Evolutionary conservation across 1,284 basidiomycete species (phyloP).

Genomic region (Neotropicomus parvogracilis): DNA sequence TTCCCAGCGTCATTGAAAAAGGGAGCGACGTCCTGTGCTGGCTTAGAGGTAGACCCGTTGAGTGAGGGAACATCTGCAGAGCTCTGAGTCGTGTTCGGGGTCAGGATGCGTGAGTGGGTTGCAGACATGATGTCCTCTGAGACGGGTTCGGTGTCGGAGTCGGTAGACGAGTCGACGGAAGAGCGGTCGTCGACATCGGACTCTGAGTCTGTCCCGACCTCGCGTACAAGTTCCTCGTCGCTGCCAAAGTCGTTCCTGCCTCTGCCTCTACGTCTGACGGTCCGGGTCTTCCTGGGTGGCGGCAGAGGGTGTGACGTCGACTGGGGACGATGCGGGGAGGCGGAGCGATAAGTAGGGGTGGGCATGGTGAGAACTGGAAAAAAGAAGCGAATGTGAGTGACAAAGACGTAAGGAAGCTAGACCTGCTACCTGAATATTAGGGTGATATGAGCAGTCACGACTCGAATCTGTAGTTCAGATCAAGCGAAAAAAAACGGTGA

Average conservation of each 20-base stretch:
- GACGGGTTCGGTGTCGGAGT: constrained; percentile 62
- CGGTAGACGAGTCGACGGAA: constrained; percentile 57
- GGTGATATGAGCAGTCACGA: constrained; percentile 25
- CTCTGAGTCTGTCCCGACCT: constrained; percentile 61
- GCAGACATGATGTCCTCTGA: constrained; percentile 56
- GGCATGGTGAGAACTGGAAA: constrained; percentile 40
- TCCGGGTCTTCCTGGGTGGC: constrained; percentile 48
- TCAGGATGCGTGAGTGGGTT: constrained; percentile 50
- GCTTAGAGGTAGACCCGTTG: constrained; percentile 21
- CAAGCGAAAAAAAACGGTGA: constrained; percentile 21
- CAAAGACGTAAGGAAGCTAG: constrained; percentile 12
- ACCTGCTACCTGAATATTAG: constrained; percentile 16
- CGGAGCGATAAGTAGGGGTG: constrained; percentile 35
- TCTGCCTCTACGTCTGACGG: constrained; percentile 50
- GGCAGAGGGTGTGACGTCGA: constrained; percentile 23
- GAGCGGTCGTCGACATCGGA: constrained; percentile 54
- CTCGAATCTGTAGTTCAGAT: constrained; percentile 24
- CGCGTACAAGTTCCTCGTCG: constrained; percentile 71
- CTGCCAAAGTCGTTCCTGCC: constrained; percentile 55
- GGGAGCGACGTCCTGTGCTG: constrained; percentile 33
- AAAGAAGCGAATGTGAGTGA: constrained; percentile 9
- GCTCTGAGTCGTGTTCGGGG: constrained; percentile 62
- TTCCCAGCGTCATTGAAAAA: constrained; percentile 54
- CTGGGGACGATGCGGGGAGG: constrained; percentile 22
- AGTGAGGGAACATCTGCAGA: constrained; percentile 40